Percentiles rank a stretch among this genome's conserved stretches.
phyloP scores from a whole-genome alignment of 371 early-diverging fungal species.

The Rhizopus delemar region DNA sequence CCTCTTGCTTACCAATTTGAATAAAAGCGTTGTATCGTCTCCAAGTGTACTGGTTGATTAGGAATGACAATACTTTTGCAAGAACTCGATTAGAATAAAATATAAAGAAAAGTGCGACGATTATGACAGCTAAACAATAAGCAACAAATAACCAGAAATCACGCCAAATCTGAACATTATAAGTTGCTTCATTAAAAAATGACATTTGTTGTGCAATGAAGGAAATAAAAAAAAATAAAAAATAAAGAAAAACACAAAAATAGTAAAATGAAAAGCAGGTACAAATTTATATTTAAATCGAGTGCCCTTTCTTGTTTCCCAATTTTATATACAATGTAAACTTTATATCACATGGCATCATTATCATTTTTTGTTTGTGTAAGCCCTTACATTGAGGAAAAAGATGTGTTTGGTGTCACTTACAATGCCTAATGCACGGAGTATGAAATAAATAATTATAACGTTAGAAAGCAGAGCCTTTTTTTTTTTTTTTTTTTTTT shows the following conservation, averaged over 20 bases:
- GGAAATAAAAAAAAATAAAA: neutral
- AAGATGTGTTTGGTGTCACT: too few species aligned
- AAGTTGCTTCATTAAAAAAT: neutral
- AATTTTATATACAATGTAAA: too few species aligned
- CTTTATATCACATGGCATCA: too few species aligned
- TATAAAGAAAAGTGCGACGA: slow-evolving; percentile 74
- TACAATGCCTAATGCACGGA: too few species aligned
- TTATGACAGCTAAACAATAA: slow-evolving; percentile 69
- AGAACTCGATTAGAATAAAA: slow-evolving; percentile 77
- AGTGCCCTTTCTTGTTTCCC: too few species aligned
- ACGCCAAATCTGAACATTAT: slow-evolving; percentile 28
- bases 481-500: neutral
- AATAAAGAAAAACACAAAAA: neutral
- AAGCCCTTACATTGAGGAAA: too few species aligned
- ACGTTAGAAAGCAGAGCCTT: neutral
- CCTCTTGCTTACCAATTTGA: slow-evolving; percentile 63
- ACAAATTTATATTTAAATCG: too few species aligned
- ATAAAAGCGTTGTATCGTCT: slow-evolving; percentile 67
- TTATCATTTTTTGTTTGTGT: too few species aligned
- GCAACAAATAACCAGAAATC: slow-evolving; percentile 66
- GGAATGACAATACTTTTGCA: slow-evolving; percentile 63
- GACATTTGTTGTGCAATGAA: neutral
- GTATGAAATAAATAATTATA: neutral
- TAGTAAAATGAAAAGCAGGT: neutral
- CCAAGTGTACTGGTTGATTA: slow-evolving; percentile 77